These are phyloP conservation scores for Hanseniaspora gamundiae DNA, from an alignment of 1,139 yeast species.

Conservation along the genomic window DNA sequence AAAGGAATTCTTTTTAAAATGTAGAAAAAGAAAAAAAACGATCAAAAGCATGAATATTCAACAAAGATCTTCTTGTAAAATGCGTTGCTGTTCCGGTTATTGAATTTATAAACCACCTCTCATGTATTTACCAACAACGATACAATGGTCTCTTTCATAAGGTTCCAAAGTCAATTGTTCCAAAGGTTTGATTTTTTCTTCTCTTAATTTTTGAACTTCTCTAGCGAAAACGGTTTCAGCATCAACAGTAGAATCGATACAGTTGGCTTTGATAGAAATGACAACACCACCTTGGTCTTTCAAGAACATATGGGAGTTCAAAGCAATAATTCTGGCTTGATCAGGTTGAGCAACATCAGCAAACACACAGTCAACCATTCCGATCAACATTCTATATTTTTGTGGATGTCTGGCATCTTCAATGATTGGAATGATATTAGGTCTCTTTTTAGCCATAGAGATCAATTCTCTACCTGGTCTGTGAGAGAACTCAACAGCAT, in stretches of 20 bases:
- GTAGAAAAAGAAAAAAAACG: background rate
- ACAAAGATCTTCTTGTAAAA: no score
- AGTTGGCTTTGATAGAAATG: slow-evolving; percentile 97
- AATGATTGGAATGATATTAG: slow-evolving; percentile 94
- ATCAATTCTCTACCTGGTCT: slow-evolving; percentile 99
- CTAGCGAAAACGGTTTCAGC: slow-evolving; percentile 99
- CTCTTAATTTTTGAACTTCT: slow-evolving; percentile 97
- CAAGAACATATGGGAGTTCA: slow-evolving; percentile 94
- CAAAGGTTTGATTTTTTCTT: slow-evolving; percentile 95
- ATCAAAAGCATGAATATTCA: background rate
- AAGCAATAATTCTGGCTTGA: slow-evolving; percentile 98
- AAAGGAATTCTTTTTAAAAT: no score
- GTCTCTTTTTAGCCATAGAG: slow-evolving; percentile 99
- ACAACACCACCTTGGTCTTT: slow-evolving; percentile 98
- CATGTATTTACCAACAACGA: slow-evolving; percentile 91
- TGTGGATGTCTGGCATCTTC: slow-evolving; percentile 99
- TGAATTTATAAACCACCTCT: slow-evolving; percentile 53
- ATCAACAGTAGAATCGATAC: slow-evolving; percentile 98
- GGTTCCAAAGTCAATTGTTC: slow-evolving; percentile 98
- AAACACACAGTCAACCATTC: slow-evolving; percentile 97
- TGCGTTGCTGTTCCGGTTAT: background rate
- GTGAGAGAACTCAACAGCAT: slow-evolving; percentile 98
- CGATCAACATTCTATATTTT: slow-evolving; percentile 95
- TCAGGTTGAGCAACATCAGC: slow-evolving; percentile 99
- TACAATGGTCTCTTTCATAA: slow-evolving; percentile 99